A percentile compares a stretch with the other conserved stretches of the same genome.
These are phyloP conservation scores for Suillus lakei DNA, from an alignment of 768 basidiomycete genomes.

Conservation along the genomic window DNA sequence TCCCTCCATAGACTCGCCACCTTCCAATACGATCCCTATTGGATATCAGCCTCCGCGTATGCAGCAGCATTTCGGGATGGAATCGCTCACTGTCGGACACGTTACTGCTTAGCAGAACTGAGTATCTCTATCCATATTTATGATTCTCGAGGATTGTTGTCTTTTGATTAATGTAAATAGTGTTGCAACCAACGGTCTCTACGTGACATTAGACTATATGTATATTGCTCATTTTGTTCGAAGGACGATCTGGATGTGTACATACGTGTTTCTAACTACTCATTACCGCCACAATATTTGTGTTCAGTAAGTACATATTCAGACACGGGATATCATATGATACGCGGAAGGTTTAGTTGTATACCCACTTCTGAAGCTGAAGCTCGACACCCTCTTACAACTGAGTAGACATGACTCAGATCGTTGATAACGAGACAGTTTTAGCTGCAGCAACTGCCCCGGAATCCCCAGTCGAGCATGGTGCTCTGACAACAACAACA, in stretches of 20 bases:
- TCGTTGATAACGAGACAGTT: slow-evolving; percentile 6
- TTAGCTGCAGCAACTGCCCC: neutral
- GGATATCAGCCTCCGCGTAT: slow-evolving; percentile 13
- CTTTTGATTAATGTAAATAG: neutral
- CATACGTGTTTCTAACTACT: neutral
- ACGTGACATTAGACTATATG: neutral
- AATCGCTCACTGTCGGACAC: slow-evolving; percentile 19
- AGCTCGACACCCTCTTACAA: neutral
- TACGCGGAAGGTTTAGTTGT: neutral
- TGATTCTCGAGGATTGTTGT: slow-evolving; percentile 9
- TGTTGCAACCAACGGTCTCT: neutral
- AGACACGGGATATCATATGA: neutral
- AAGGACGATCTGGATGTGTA: neutral
- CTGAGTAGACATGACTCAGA: slow-evolving; percentile 2
- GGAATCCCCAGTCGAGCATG: slow-evolving; percentile 8
- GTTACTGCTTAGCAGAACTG: slow-evolving; percentile 20
- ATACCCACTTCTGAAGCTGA: neutral
- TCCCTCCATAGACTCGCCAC: slow-evolving; percentile 33
- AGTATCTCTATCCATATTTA: slow-evolving; percentile 29
- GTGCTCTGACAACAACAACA: neutral
- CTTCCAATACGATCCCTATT: slow-evolving; percentile 19
- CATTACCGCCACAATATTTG: neutral
- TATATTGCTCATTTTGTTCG: neutral
- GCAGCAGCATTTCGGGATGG: slow-evolving; percentile 4
- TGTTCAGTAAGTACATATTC: neutral